phyloP scores from a whole-genome alignment of 345 rosid species.

The Eucalyptus marginata region DNA sequence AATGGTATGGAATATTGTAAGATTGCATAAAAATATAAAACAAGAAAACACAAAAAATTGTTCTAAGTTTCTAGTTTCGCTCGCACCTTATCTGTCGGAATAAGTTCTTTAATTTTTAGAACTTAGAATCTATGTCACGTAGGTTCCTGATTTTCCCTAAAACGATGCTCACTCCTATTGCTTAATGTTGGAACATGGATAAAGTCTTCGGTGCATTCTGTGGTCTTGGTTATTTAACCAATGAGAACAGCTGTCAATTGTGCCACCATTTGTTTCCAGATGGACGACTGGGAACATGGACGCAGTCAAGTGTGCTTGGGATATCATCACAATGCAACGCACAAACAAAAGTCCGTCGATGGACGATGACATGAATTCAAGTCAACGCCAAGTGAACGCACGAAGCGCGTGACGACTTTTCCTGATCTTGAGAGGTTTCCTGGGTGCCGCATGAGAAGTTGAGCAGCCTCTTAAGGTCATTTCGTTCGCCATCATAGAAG shows the following conservation, averaged over 20 bases:
- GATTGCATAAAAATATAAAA: no score
- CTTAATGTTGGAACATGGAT: neutral
- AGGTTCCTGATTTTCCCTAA: neutral
- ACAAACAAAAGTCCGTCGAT: neutral
- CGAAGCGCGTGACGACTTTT: neutral
- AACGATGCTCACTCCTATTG: rapidly evolving
- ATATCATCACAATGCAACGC: neutral
- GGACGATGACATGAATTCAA: neutral
- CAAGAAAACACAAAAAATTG: no score
- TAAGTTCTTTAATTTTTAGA: no score
- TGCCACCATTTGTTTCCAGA: neutral
- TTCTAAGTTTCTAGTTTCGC: no score
- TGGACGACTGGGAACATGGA: neutral
- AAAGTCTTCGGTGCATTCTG: neutral
- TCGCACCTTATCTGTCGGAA: rapidly evolving
- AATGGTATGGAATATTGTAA: neutral
- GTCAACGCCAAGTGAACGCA: neutral
- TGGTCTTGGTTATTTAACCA: neutral
- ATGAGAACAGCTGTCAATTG: neutral
- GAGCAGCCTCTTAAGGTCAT: neutral
- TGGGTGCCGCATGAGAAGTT: neutral
- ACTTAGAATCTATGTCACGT: no score
- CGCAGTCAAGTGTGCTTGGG: neutral
- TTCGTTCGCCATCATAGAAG: neutral
- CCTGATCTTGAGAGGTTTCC: neutral